Conservation (phyloP, 2,329 filamentous ascomycete genomes). For the Aspergillus spinulosporus region DNA sequence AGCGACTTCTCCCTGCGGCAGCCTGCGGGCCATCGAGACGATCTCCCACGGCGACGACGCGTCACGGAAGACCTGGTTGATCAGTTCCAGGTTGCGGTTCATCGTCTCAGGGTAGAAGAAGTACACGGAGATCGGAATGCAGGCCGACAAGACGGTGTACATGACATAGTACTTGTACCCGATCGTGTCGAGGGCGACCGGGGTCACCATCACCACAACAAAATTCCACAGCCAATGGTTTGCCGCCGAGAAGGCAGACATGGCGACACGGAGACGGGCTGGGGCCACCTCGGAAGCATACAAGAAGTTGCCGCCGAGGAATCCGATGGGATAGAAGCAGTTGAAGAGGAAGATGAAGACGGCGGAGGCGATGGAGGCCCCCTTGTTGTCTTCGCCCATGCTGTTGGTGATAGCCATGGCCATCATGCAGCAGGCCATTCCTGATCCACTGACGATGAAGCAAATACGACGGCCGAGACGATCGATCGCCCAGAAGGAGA, state of each 20-base stretch:
- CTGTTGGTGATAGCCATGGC: conserved; percentile 20
- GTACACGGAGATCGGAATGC: conserved; percentile 19
- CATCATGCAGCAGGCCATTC: conserved; percentile 22
- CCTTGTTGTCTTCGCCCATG: conserved; percentile 11
- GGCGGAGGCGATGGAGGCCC: conserved; percentile 13
- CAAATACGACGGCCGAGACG: conserved; percentile 21
- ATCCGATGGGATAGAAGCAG: conserved; percentile 24
- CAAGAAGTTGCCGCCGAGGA: conserved; percentile 23
- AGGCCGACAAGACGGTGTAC: conserved; percentile 20
- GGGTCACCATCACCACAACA: conserved; percentile 24
- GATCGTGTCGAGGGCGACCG: conserved; percentile 22
- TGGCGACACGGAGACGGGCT: conserved; percentile 18
- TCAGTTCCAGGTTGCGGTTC: conserved; percentile 20
- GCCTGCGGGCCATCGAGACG: conserved; percentile 9
- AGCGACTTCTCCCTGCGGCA: conserved; percentile 7
- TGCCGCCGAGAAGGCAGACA: conserved; percentile 5
- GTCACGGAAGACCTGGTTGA: conserved; percentile 25
- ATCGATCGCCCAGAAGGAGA: conserved; percentile 21
- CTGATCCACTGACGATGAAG: conserved; percentile 22
- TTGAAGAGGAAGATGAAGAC: conserved; percentile 26
- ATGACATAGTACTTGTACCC: conserved; percentile 24
- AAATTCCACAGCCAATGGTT: conserved; percentile 21
- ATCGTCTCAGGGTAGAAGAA: conserved; percentile 27
- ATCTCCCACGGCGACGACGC: conserved; percentile 14
- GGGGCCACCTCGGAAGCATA: conserved; percentile 25